These are phyloP conservation scores for Biscogniauxia marginata DNA, from an alignment of 2,329 filamentous ascomycete species.

Conservation along the genomic window DNA sequence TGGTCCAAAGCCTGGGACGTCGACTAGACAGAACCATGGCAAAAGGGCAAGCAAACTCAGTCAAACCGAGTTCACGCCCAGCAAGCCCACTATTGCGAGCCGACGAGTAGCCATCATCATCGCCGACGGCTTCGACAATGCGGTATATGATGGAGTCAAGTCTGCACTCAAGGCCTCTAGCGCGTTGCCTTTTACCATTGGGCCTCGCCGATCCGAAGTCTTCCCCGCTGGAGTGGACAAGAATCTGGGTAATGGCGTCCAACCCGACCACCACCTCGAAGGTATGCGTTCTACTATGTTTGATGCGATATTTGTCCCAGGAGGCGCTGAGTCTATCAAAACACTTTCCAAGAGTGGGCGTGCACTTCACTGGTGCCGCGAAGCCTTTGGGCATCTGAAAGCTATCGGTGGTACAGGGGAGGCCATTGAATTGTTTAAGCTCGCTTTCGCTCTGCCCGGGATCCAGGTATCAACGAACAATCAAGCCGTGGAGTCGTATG, in stretches of 20 bases:
- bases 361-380: conserved; percentile 72
- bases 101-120: conserved; percentile 75
- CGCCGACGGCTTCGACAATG: conserved; percentile 71
- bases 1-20: conserved; percentile 54
- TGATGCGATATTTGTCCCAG: conserved; percentile 75
- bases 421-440: conserved; percentile 60
- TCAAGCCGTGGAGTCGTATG: conserved; percentile 66
- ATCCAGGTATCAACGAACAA: conserved; percentile 43
- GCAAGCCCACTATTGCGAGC: conserved; percentile 64
- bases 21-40: conserved; percentile 60
- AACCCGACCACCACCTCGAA: conserved; percentile 76
- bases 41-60: conserved; percentile 66
- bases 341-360: conserved; percentile 68
- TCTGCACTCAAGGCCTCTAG: conserved; percentile 59
- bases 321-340: conserved; percentile 62
- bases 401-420: conserved; percentile 74
- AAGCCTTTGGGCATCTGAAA: conserved; percentile 81
- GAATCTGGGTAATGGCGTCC: conserved; percentile 50
- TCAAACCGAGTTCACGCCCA: conserved; percentile 65
- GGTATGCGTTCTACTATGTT: conserved; percentile 80
- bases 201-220: conserved; percentile 63
- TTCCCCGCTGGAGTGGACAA: conserved; percentile 59
- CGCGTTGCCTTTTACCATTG: conserved; percentile 73
- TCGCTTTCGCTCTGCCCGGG: conserved; percentile 43
- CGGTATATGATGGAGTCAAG: conserved; percentile 64